Conservation (phyloP, 139 green algal species). For the Closterium sp. region DNA sequence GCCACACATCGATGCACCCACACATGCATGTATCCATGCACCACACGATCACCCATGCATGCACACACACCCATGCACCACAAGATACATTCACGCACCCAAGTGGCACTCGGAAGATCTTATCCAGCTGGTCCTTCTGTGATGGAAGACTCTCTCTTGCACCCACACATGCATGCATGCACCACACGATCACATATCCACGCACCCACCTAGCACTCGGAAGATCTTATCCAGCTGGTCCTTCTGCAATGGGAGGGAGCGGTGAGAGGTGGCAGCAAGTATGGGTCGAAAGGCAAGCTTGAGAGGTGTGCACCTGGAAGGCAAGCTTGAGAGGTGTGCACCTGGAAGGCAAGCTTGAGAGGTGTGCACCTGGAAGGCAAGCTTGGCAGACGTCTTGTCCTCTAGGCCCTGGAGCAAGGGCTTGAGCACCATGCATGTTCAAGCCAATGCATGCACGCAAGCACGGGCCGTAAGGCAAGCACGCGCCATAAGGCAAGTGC, state of each 20-base stretch:
- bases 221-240: slow-evolving; percentile 54
- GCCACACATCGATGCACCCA: no score
- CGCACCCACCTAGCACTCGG: slow-evolving; percentile 21
- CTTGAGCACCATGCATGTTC: slow-evolving; percentile 42
- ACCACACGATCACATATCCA: no score
- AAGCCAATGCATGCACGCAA: not conserved
- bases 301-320: no score
- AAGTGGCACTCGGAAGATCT: no score
- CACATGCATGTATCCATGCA: not conserved
- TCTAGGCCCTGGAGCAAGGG: slow-evolving; percentile 64
- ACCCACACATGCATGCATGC: not conserved
- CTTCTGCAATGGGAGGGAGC: not conserved
- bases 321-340: no score
- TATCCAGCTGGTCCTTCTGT: no score
- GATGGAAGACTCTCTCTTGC: no score
- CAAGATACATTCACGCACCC: no score
- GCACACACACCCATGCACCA: not conserved
- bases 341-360: slow-evolving; percentile 51
- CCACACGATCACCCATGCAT: not conserved
- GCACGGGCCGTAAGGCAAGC: no score
- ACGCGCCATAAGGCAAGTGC: no score
- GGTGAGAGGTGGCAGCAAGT: not conserved
- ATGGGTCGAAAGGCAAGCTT: no score
- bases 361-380: slow-evolving; percentile 34
- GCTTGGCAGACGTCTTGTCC: slow-evolving; percentile 37